phyloP scores from a whole-genome alignment of 306 rosid species.

The Oemleria cerasiformis region DNA sequence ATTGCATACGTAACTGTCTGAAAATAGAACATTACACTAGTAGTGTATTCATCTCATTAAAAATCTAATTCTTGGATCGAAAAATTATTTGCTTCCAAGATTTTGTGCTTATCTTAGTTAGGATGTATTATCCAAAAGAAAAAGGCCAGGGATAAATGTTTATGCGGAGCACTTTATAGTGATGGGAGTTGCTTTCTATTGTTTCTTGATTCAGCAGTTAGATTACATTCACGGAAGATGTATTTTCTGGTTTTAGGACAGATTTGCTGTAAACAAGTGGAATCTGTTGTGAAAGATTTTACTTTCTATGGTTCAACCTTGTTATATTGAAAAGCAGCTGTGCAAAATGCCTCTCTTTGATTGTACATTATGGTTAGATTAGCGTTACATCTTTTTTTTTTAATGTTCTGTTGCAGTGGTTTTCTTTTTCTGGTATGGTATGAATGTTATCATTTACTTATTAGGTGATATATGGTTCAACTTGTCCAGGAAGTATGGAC shows the following conservation, averaged over 20 bases:
- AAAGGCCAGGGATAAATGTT: neutral
- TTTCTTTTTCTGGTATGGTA: neutral
- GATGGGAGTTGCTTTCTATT: neutral
- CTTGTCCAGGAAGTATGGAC: constrained; percentile 39
- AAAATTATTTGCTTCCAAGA: neutral
- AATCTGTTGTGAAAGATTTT: neutral
- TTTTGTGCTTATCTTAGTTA: neutral
- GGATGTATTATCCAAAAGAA: neutral
- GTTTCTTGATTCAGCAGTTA: neutral
- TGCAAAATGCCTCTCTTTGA: neutral
- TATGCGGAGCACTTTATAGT: neutral
- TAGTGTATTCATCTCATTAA: neutral
- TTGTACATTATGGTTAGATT: neutral
- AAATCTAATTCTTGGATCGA: neutral
- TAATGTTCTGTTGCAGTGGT: neutral
- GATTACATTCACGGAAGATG: neutral
- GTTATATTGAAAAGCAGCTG: neutral
- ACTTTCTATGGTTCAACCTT: neutral
- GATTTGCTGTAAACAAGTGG: neutral
- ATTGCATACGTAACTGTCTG: neutral
- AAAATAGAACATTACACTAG: neutral
- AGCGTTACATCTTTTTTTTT: neutral
- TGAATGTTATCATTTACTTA: too few relatives aligned
- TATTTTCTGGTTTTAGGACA: neutral
- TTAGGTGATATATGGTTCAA: too few relatives aligned